Percentiles rank a stretch among this genome's conserved stretches.
These are phyloP conservation scores for Phaseolus coccineus DNA, from an alignment of 331 rosid genomes.

Conservation along the genomic window DNA sequence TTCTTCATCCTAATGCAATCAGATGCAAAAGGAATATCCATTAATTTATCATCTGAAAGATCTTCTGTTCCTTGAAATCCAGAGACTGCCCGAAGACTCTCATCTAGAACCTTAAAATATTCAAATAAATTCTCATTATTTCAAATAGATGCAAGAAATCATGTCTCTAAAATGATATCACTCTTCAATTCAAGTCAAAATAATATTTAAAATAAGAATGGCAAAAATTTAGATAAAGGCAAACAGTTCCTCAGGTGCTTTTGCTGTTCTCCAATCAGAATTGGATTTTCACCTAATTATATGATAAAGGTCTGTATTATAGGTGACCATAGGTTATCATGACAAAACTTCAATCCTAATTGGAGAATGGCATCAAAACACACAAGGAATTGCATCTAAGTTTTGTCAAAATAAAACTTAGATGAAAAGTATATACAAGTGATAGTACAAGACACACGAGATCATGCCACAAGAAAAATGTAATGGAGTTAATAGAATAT, in stretches of 20 bases:
- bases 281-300: neutral
- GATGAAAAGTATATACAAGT: neutral
- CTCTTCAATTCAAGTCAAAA: neutral
- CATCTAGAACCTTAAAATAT: conserved; percentile 80
- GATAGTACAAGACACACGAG: neutral
- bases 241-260: neutral
- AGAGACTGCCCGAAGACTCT: conserved; percentile 86
- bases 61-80: conserved; percentile 98
- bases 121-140: conserved; percentile 5
- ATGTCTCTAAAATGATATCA: neutral
- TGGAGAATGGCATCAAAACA: neutral
- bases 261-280: neutral
- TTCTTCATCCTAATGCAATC: conserved; percentile 84
- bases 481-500: neutral
- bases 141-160: neutral
- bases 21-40: conserved; percentile 81
- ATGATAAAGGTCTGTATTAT: neutral
- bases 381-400: neutral
- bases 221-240: neutral
- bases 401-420: too few relatives aligned
- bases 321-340: neutral
- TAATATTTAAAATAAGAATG: neutral
- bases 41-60: conserved; percentile 75
- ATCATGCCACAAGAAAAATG: neutral
- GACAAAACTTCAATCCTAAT: neutral